These are phyloP conservation scores for Guyanaporus albipodus DNA, from an alignment of 768 basidiomycete genomes.

Conservation along the genomic window DNA sequence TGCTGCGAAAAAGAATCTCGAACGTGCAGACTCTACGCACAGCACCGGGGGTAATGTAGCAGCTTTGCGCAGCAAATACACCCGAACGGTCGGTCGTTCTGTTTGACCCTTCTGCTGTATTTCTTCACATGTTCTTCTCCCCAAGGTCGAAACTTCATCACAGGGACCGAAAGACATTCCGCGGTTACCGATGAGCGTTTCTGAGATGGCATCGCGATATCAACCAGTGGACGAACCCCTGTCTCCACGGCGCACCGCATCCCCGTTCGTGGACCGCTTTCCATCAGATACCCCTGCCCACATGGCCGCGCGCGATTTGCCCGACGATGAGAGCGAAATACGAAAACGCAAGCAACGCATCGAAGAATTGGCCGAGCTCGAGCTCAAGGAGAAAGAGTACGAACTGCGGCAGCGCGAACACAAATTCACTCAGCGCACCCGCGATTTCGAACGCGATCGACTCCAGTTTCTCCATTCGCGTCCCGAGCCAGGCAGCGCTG, in stretches of 20 bases:
- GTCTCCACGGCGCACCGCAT: conserved; percentile 39
- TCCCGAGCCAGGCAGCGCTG: conserved; percentile 21
- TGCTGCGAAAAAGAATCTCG: conserved; percentile 33
- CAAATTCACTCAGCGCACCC: conserved; percentile 49
- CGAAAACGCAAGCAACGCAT: conserved; percentile 38
- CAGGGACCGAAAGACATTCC: conserved; percentile 61
- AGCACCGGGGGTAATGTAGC: conserved; percentile 62
- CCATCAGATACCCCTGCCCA: conserved; percentile 21
- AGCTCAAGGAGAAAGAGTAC: conserved; percentile 53
- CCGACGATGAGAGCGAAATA: conserved; percentile 23
- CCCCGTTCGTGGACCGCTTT: conserved; percentile 32
- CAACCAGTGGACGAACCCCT: conserved; percentile 41
- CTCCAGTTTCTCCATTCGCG: conserved; percentile 37
- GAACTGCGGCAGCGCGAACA: conserved; percentile 50
- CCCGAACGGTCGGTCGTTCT: conserved; percentile 44
- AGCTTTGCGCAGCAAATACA: conserved; percentile 63
- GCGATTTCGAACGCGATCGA: conserved; percentile 57
- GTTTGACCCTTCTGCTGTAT: background rate
- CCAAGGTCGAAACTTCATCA: conserved; percentile 48
- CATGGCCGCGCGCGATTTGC: conserved; percentile 16
- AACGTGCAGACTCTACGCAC: conserved; percentile 50
- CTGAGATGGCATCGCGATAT: conserved; percentile 60
- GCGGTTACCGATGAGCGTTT: conserved; percentile 59
- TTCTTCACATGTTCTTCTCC: conserved; percentile 4
- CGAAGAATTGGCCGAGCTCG: conserved; percentile 49